Percentiles rank a stretch among this genome's conserved stretches.
These are phyloP conservation scores for Ulmus americana DNA, from an alignment of 331 rosid genomes.

Conservation along the genomic window DNA sequence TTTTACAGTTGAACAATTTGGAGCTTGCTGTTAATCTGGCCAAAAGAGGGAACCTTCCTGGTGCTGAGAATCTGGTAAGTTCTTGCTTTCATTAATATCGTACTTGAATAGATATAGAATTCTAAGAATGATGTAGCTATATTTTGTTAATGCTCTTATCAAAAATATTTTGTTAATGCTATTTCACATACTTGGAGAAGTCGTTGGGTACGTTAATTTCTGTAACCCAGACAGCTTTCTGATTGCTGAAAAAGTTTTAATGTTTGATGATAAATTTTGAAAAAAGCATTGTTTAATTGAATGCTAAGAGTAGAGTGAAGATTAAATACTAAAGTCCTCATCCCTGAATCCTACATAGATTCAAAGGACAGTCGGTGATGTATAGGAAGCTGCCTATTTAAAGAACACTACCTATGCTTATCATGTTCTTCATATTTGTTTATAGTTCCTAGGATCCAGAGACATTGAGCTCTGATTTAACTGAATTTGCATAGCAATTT, in stretches of 20 bases:
- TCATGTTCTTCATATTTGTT: not conserved
- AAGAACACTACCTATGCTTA: not conserved
- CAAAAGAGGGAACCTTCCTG: constrained; percentile 97
- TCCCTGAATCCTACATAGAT: too few relatives aligned
- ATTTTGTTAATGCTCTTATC: constrained; percentile 8
- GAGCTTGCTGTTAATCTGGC: constrained; percentile 99
- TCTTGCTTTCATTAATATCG: not conserved
- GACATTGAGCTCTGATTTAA: not conserved
- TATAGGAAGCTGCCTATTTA: too few relatives aligned
- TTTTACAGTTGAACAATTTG: constrained; percentile 76
- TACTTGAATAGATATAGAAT: not conserved
- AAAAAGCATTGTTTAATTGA: too few relatives aligned
- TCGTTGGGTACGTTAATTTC: constrained; percentile 1
- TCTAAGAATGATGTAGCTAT: not conserved
- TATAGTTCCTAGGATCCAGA: not conserved
- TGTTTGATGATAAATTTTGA: not conserved
- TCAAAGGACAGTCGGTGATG: too few relatives aligned
- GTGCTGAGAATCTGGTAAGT: constrained; percentile 96
- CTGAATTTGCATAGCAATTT: not conserved
- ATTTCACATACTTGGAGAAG: constrained; percentile 16
- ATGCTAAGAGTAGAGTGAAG: too few relatives aligned
- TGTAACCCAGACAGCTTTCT: not conserved
- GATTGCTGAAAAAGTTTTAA: not conserved
- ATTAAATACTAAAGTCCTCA: too few relatives aligned
- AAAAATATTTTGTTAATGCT: constrained; percentile 5